Evolutionary conservation across 1,284 basidiomycete genomes (phyloP), one percentile per base, ranked within the genome.

Genomic region (Volvariella volvacea): DNA sequence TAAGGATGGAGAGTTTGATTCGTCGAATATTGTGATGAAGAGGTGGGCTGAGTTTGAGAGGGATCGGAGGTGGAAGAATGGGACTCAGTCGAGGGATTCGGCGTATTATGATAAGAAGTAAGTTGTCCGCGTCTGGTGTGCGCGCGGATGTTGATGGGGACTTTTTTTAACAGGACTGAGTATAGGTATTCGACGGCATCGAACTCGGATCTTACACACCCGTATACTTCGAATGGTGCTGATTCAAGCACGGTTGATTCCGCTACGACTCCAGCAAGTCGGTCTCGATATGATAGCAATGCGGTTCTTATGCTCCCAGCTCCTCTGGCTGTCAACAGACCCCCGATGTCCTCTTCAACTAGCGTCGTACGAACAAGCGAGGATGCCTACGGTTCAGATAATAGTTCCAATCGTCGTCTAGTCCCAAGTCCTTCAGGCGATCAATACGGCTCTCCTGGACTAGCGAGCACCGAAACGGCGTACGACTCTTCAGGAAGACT

Each of bases 1-100:
- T 60, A 96, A 94, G 67, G 88, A 92, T 48, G 96, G 95, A 63
- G 88, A 89, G 60, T 99, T 99, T 58, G 95, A 99, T 67, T 93
- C 93, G 30, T 80, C 82, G 42, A 81, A 95, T 67, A 99, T 99
- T 58, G 87, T 95, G 32, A 98, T 98, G 96, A 99, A 98, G 74
- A 81, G 92, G 41, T 99, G 95, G 95, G 91, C 84, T 41, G 96
- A 99, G 67, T 99, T 96, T 64, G 96, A 99, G 71, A 77, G 95
- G 43, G 96, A 98, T 56, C 73, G 95, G 52, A 76, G 94, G 51
- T 97, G 91, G 89, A 92, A 85, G 77, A 86, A 68, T 55, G 92
- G 92, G 14, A 81, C 78, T 7, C 79, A 84, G 52, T 91, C 88
- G 14, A 76, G 87, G 50, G 93, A 96, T 59, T 92, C 90, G 12